Base-by-base conservation (phyloP, 768 basidiomycete species). In the Sistotremastrum suecicum region DNA sequence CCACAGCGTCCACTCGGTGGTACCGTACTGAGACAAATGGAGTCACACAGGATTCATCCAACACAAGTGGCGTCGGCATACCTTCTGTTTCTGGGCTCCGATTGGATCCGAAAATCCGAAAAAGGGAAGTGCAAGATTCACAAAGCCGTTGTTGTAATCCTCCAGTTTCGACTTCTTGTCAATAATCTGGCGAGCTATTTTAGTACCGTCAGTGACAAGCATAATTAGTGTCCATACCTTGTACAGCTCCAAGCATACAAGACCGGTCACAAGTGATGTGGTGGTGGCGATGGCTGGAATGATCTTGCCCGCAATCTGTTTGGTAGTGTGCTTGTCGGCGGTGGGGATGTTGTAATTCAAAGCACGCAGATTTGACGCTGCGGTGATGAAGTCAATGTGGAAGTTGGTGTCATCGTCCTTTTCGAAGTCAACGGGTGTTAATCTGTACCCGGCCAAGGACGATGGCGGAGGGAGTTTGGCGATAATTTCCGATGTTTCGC, bases 201-300 rank as follows among this genome's bases (percentile, higher is more conserved):
- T n/a, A 52, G 43, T 7, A 7, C 32, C 34, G 45, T 45, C 8
- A 42, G 20, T 39, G 31, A 38, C 12, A 38, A 33, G n/a, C 28
- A 8, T 3, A 29, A 29, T 5, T 30, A 39, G 34, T n/a, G 30
- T 5, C 46, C 61, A 48, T 54, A 84, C 88, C 79, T 99, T 99
- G 73, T 94, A 97, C 37, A 99, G 74, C 65, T 99, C 95, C 43
- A 98, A 63, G 63, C 94, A 97, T 40, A 94, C 88, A 48, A 98
- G 64, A 12, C 94, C 94, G n/a, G 89, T 89, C 41, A 95, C 86
- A 42, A 97, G 75, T 11, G 91, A 82, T 1, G 95, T 98, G 3
- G 94, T 97, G 4, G 94, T 98, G n/a, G 92, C 94, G 57, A 98
- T 97, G 20, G 95, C 95, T 48, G 95, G 95, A 52, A 99, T 98